phyloP scores from a whole-genome alignment of 1,284 basidiomycete species.

The Cystobasidiaceae sp. region DNA sequence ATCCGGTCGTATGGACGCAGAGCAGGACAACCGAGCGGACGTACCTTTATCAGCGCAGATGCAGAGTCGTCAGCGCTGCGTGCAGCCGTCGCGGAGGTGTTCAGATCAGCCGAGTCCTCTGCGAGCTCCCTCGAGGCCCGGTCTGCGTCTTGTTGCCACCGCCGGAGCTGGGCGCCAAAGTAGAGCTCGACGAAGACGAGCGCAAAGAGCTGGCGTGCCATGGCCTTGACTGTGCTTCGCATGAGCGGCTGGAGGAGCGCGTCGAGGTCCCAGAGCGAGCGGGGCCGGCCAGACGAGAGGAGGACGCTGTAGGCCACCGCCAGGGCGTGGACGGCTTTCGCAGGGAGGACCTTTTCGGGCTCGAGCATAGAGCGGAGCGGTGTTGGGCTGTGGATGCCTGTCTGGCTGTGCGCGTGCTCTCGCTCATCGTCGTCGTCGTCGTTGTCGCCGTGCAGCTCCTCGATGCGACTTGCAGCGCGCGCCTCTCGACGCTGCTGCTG shows the following conservation, averaged over 20 bases:
- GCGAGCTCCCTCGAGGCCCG: not conserved
- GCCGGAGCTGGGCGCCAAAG: conserved; percentile 36
- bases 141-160: not conserved
- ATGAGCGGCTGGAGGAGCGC: conserved; percentile 20
- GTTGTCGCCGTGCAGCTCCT: no score
- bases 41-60: no score
- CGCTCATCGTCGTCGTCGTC: no score
- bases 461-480: no score
- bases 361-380: conserved; percentile 5
- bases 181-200: conserved; percentile 35
- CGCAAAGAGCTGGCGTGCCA: conserved; percentile 24
- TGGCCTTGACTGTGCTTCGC: conserved; percentile 28
- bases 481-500: no score
- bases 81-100: no score
- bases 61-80: no score
- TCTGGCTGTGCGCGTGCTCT: no score
- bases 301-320: conserved; percentile 16
- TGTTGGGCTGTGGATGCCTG: not conserved
- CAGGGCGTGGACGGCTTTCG: conserved; percentile 4
- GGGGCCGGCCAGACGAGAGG: conserved; percentile 6
- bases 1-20: no score
- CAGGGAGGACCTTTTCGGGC: conserved; percentile 2
- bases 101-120: not conserved
- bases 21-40: no score
- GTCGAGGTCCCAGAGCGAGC: conserved; percentile 3